These are phyloP conservation scores for Lichina pygmaea DNA, from an alignment of 495 filamentous ascomycete genomes.

Conservation along the genomic window DNA sequence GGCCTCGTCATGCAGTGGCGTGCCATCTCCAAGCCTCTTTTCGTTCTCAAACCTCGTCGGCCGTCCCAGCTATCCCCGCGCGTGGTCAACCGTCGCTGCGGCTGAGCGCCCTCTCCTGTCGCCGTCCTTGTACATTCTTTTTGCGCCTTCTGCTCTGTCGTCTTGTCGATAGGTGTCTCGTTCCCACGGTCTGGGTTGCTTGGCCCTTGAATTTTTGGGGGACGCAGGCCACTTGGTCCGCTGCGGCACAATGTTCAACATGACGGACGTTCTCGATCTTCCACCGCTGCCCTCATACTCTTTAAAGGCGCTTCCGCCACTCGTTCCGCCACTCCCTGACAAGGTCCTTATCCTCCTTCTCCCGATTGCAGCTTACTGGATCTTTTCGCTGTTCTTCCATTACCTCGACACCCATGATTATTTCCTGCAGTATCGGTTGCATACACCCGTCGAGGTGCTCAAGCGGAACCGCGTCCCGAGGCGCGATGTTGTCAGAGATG, in stretches of 20 bases:
- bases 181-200: too few relatives aligned
- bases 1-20: too few relatives aligned
- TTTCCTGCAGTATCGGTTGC: constrained; percentile 60
- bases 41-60: too few relatives aligned
- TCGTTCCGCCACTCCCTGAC: constrained; percentile 59
- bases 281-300: constrained; percentile 59
- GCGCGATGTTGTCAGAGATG: constrained; percentile 3
- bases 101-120: too few relatives aligned
- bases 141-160: too few relatives aligned
- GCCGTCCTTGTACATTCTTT: too few relatives aligned
- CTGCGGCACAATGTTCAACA: constrained; percentile 4
- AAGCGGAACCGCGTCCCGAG: constrained; percentile 3
- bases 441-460: constrained; percentile 3
- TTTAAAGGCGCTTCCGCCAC: constrained; percentile 32
- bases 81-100: too few relatives aligned
- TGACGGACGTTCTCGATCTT: constrained; percentile 14
- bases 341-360: constrained; percentile 42
- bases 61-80: too few relatives aligned
- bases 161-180: too few relatives aligned
- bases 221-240: too few relatives aligned
- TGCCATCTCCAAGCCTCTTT: too few relatives aligned
- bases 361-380: constrained; percentile 77
- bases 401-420: constrained; percentile 54
- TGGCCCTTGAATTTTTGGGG: too few relatives aligned
- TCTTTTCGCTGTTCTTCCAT: constrained; percentile 65